Evolutionary conservation across 768 basidiomycete species (phyloP), one percentile per base, ranked within the genome.

Genomic region (Hericium erinaceus): DNA sequence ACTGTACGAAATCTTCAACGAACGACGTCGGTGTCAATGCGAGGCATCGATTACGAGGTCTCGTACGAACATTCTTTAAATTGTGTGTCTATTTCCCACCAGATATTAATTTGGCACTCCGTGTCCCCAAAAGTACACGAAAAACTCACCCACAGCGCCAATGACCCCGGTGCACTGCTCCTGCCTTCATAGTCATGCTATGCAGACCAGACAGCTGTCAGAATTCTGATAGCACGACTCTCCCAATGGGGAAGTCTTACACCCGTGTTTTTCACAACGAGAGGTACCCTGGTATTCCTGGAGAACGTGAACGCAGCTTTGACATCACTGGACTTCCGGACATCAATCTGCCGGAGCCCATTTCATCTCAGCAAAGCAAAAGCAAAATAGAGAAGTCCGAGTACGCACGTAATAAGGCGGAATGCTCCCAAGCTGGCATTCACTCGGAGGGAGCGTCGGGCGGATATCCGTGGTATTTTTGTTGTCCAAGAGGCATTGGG

Each of bases 111-210:
- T 8, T 2, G 33, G 13, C n/a, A 6, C 16, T 12, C 37, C 38
- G 15, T 11, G n/a, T 26, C 40, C n/a, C 22, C 13, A 22, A 41
- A 28, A 22, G 10, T 54, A 7, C n/a, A 6, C 12, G 15, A 15
- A 22, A 3, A 46, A 52, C 60, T 24, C 39, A 68, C 67, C 68
- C 68, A 71, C 9, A 71, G 54, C 9, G 57, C 48, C 9, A 71
- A 61, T 1, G 70, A 64, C 48, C 61, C 58, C 24, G 62, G 60
- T 7, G 64, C 66, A 28, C 62, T 66, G 4, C 65, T 67, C 3
- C 69, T 61, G n/a, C 70, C 70, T 52, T 67, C 67, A 62, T 71
- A 71, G 58, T 71, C 70, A 41, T 71, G 70, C 52, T 53, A 33
- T 53, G 44, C 20, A 6, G 33, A 33, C 44, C 20, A 13, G 16